Conservation (phyloP, 2,329 filamentous ascomycete genomes). For the Achaetomium macrosporum region DNA sequence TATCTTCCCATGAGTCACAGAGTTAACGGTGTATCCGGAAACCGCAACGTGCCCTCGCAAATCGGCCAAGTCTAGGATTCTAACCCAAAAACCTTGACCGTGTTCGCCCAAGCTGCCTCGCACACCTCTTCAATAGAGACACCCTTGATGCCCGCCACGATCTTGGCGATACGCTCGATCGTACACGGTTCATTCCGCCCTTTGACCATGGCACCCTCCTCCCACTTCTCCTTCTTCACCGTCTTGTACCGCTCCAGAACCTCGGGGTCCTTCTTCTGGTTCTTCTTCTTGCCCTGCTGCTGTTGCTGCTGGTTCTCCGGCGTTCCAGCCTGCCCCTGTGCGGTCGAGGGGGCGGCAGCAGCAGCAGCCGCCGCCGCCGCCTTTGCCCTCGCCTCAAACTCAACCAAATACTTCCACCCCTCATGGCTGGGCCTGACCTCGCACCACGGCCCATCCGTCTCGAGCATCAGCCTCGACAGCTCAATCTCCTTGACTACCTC, state of each 20-base stretch:
- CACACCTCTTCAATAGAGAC: conserved; percentile 74
- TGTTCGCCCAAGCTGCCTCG: conserved; percentile 81
- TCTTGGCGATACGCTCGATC: conserved; percentile 81
- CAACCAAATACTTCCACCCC: conserved; percentile 63
- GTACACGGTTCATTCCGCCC: conserved; percentile 88
- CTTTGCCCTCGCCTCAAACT: conserved; percentile 30
- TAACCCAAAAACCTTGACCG: conserved; percentile 70
- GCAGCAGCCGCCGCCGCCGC: conserved; percentile 3
- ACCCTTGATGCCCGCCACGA: conserved; percentile 80
- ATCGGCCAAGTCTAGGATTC: conserved; percentile 40
- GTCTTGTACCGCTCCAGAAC: conserved; percentile 69
- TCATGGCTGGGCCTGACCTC: conserved; percentile 88
- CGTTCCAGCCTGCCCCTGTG: conserved; percentile 6
- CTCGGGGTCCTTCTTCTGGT: conserved; percentile 56
- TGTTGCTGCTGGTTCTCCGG: conserved; percentile 30
- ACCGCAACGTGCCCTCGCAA: background rate
- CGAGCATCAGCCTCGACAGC: conserved; percentile 78
- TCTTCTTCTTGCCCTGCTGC: conserved; percentile 36
- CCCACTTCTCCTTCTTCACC: conserved; percentile 96
- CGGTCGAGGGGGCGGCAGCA: background rate
- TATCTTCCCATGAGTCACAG: background rate
- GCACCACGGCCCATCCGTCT: conserved; percentile 97
- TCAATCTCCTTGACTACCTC: conserved; percentile 75
- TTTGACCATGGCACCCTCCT: conserved; percentile 82
- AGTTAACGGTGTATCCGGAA: background rate